Base-by-base conservation (phyloP, 2,329 filamentous ascomycete species). In the Ilyonectria robusta region DNA sequence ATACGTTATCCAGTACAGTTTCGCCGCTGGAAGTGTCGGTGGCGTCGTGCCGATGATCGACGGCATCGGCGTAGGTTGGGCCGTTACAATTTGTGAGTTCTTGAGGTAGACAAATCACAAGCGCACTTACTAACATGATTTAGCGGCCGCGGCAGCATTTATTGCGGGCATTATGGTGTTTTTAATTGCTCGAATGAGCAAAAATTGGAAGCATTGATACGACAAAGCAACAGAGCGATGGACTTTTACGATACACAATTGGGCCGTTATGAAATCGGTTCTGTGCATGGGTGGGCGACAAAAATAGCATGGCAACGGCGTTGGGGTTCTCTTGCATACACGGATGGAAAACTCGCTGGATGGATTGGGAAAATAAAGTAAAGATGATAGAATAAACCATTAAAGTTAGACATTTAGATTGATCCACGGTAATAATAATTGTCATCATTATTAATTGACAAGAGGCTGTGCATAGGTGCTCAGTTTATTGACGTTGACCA, bases 1-100 rank as follows among this genome's bases (percentile, higher is more conserved):
- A n/a, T 76, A 76, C 8, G 74, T 76, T 2, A 13, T 74, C 6
- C 74, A 76, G 35, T 76, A 76, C n/a, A 68, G 62, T 10, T 76
- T 76, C 42, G 71, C 67, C 0, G 74, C 74, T 4, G 74, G 72
- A 8, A 75, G 74, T 44, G 74, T 76, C 35, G 74, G 74, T 1
- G 70, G 74, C 0, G 67, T 75, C 0, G 72, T 75, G 0, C 74
- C 72, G 0, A 75, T 76, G 71, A 75, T 76, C 29, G 63, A 76
- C 15, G 44, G 51, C 2, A 58, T 74, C 0, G 74, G 74, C 0
- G 74, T 76, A 7, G 74, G 74, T 1, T 76, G 74, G 74, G 69
- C 72, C 3, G 76, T 76, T 11, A 76, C 74, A 0, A 57, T 71
- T 11, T 65, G 74, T 76, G 55, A 69, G 74, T 76, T 29, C 10